These are phyloP conservation scores for Didymella lethalis DNA, from an alignment of 2,329 filamentous ascomycete genomes.

Conservation along the genomic window DNA sequence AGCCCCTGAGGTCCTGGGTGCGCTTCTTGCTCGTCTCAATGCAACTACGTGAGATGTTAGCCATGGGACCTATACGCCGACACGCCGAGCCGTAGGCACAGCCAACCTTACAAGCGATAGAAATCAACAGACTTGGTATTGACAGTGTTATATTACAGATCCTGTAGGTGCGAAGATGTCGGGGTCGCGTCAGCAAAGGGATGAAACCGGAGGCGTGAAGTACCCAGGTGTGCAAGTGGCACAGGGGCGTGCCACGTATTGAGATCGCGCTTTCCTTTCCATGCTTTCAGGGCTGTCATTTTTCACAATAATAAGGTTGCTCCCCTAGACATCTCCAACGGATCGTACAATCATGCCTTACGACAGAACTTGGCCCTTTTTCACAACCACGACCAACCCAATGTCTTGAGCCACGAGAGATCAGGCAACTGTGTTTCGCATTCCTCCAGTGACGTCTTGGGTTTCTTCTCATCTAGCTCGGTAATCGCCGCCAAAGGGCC, in stretches of 20 bases:
- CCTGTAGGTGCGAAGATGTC: background rate
- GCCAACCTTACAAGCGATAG: background rate
- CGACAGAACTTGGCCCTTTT: no score
- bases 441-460: no score
- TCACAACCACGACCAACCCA: no score
- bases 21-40: background rate
- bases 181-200: background rate
- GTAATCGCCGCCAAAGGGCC: no score
- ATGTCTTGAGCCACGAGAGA: no score
- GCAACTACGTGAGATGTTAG: background rate
- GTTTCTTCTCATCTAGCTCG: no score
- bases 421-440: no score
- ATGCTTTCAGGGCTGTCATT: no score
- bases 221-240: background rate
- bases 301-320: no score
- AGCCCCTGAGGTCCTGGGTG: no score
- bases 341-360: no score
- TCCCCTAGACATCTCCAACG: no score
- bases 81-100: background rate
- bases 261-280: background rate
- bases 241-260: background rate
- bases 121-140: background rate
- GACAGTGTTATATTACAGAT: background rate
- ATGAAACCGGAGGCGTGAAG: background rate
- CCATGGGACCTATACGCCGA: background rate